Evolutionary conservation across 2,329 filamentous ascomycete genomes (phyloP).

Genomic region (Eurotiales sp.): DNA sequence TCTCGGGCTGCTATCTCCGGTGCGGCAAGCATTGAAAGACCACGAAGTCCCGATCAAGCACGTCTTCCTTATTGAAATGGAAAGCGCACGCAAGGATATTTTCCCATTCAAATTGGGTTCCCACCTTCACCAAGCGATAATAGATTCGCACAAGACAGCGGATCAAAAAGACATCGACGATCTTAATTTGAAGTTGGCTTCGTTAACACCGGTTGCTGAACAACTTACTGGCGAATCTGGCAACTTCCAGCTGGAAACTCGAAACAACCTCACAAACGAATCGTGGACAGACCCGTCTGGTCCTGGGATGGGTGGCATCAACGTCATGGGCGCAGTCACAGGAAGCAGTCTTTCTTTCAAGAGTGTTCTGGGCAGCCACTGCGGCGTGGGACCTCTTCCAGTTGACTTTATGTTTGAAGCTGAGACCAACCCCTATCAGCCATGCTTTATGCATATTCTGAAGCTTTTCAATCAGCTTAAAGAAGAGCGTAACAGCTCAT

Average conservation of each 20-base stretch:
- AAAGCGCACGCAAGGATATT: slow-evolving; percentile 30
- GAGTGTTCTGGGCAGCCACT: slow-evolving; percentile 29
- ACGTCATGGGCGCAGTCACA: slow-evolving; percentile 26
- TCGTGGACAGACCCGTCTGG: slow-evolving; percentile 21
- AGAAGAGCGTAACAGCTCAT: background rate
- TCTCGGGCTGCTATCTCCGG: slow-evolving; percentile 22
- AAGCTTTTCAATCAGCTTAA: slow-evolving; percentile 30
- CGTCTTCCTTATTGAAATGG: slow-evolving; percentile 29
- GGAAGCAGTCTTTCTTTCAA: slow-evolving; percentile 31
- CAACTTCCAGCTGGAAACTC: slow-evolving; percentile 12
- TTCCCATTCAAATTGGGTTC: slow-evolving; percentile 28
- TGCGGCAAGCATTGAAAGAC: slow-evolving; percentile 22
- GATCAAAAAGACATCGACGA: slow-evolving; percentile 13
- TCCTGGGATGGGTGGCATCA: slow-evolving; percentile 29
- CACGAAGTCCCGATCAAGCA: slow-evolving; percentile 27
- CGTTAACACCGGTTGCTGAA: slow-evolving; percentile 27
- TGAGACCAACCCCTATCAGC: slow-evolving; percentile 27
- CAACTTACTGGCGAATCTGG: slow-evolving; percentile 27
- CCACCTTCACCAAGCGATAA: slow-evolving; percentile 24
- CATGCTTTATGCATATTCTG: slow-evolving; percentile 30
- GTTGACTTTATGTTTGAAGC: slow-evolving; percentile 29
- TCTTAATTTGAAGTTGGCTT: slow-evolving; percentile 22
- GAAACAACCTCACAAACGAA: slow-evolving; percentile 10
- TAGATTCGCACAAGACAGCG: slow-evolving; percentile 21
- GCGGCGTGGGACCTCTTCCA: slow-evolving; percentile 27